Base-by-base conservation (phyloP, 2,329 filamentous ascomycete species). In the Erysiphe pulchra region DNA sequence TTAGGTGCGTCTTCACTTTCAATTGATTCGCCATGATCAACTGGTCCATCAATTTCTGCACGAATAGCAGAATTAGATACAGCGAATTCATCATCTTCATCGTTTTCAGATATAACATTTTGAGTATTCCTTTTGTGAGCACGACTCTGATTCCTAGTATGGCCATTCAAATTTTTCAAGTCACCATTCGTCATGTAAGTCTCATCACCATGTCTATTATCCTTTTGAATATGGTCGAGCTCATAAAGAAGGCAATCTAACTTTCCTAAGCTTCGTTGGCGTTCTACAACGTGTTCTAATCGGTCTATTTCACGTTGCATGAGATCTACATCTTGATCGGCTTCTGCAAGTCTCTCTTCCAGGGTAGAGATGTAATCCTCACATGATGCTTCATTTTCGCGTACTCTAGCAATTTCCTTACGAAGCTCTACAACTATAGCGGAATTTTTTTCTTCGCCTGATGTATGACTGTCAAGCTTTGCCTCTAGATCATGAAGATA, bases 331-430 rank as follows among this genome's bases (percentile, higher is more conserved):
- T 98, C 90, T 60, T 95, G 87, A 56, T 98, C 90, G 2, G 87
- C 80, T 61, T 98, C 90, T 0, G 90, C 90, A 9, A 98, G 71
- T 18, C 87, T 80, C 63, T 95, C 90, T 59, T 98, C 90, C 11
- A 98, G 66, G 0, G 86, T 95, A 1, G 87, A 92, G 45, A 98
- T 95, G 60, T 98, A 98, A 52, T 95, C 90, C 60, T 98, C 90
- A 53, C 78, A 85, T 36, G 80, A 79, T 3, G 78, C 73, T 63
- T 98, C 90, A 53, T 85, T 94, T 55, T 94, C 90, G 43, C 86
- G 76, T 14, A 86, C 73, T 38, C 87, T 78, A 20, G 79, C 69
- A 49, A 98, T 78, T 63, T 98, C 90, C 57, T 92, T 94, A 44
- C 86, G 81, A 45, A 98, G 67, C 58, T 95, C 85, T 44, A 75